Conservation (phyloP, 768 basidiomycete genomes). For the Holtermannia corniformis region DNA sequence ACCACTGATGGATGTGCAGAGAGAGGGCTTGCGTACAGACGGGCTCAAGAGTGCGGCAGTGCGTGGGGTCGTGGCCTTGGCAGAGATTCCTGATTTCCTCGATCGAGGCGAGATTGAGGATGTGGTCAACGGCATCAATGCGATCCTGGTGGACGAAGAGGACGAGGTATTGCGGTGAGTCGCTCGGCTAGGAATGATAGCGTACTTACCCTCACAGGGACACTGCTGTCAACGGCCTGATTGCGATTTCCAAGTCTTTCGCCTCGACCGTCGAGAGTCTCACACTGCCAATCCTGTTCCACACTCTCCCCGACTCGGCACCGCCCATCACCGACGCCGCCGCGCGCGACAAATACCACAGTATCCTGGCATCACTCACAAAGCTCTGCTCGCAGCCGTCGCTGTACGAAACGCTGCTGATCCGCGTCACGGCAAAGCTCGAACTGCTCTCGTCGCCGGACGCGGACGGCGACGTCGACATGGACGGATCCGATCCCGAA, state of each 20-base stretch:
- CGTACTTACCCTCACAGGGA: slow-evolving; percentile 18
- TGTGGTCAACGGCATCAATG: slow-evolving; percentile 65
- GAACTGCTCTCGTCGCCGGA: slow-evolving; percentile 45
- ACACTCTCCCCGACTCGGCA: slow-evolving; percentile 58
- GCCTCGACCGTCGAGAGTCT: slow-evolving; percentile 60
- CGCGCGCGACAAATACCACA: slow-evolving; percentile 59
- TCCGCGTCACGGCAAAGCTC: slow-evolving; percentile 66
- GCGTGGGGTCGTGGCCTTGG: slow-evolving; percentile 43
- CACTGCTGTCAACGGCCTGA: slow-evolving; percentile 33
- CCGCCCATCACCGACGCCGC: slow-evolving; percentile 50
- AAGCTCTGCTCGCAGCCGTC: slow-evolving; percentile 61
- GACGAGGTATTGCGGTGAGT: slow-evolving; percentile 46
- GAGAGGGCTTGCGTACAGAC: slow-evolving; percentile 31
- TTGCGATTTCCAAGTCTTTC: slow-evolving; percentile 45
- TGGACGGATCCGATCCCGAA: slow-evolving; percentile 5
- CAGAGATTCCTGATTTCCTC: slow-evolving; percentile 57
- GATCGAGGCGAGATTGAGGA: slow-evolving; percentile 66
- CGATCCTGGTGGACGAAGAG: slow-evolving; percentile 53
- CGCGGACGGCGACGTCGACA: slow-evolving; percentile 37
- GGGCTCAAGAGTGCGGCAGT: slow-evolving; percentile 21
- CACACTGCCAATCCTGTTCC: slow-evolving; percentile 72
- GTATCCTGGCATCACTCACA: slow-evolving; percentile 58
- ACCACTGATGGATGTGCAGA: slow-evolving; percentile 45
- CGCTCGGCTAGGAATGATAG: neutral
- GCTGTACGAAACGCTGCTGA: slow-evolving; percentile 75